Conservation (phyloP, 495 filamentous ascomycete species). For the Baudoinia panamericana region DNA sequence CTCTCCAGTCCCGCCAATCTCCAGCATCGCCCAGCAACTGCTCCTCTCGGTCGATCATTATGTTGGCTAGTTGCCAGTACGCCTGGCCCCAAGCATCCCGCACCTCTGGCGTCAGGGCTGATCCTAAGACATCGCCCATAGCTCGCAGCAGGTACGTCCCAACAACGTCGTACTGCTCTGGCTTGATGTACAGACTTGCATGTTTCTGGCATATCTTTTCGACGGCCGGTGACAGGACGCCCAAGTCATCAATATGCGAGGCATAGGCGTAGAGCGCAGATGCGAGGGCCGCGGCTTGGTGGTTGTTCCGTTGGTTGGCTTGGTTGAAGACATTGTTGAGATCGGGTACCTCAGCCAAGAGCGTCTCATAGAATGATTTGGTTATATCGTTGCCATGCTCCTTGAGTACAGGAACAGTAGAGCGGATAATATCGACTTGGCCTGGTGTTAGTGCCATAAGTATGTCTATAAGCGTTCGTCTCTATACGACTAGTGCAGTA, state of each 20-base stretch:
- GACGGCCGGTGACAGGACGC: conserved; percentile 46
- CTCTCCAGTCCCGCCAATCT: conserved; percentile 51
- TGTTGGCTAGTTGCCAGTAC: conserved; percentile 57
- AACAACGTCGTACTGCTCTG: conserved; percentile 56
- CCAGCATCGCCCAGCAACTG: conserved; percentile 44
- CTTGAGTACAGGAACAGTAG: conserved; percentile 49
- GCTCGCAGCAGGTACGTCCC: conserved; percentile 53
- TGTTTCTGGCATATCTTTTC: conserved; percentile 66
- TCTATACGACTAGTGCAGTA: too few species aligned
- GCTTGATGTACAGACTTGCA: conserved; percentile 53
- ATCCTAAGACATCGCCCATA: conserved; percentile 53
- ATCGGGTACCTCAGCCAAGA: conserved; percentile 47
- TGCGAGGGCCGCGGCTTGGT: conserved; percentile 54
- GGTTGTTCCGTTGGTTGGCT: conserved; percentile 49
- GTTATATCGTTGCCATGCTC: conserved; percentile 56
- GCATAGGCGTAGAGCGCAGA: conserved; percentile 57
- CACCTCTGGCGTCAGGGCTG: conserved; percentile 52
- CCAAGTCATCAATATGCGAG: conserved; percentile 55
- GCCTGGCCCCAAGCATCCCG: conserved; percentile 56
- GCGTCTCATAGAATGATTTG: conserved; percentile 51
- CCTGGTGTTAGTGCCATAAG: conserved; percentile 22
- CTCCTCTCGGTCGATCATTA: conserved; percentile 53
- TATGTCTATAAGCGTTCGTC: too few species aligned
- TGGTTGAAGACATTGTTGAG: conserved; percentile 56
- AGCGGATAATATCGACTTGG: conserved; percentile 39